These are phyloP conservation scores for Amauroascus niger DNA, from an alignment of 2,329 filamentous ascomycete genomes.

Conservation along the genomic window DNA sequence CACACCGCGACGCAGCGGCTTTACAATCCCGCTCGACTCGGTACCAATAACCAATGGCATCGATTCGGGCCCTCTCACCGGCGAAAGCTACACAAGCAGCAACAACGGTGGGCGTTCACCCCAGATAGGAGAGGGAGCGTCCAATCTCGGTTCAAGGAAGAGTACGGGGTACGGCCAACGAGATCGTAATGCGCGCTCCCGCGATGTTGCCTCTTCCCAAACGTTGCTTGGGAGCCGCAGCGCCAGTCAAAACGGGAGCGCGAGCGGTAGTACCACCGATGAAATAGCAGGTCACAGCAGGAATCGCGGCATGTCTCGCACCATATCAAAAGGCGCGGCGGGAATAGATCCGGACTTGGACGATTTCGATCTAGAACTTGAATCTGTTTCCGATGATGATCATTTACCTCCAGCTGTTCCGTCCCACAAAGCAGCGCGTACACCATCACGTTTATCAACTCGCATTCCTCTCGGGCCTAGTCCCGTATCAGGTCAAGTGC, in stretches of 20 bases:
- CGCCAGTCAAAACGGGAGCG: conserved; percentile 36
- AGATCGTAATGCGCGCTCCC: conserved; percentile 35
- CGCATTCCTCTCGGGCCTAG: conserved; percentile 18
- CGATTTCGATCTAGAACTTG: conserved; percentile 34
- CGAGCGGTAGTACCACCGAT: conserved; percentile 37
- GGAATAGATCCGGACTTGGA: conserved; percentile 25
- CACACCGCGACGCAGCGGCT: conserved; percentile 54
- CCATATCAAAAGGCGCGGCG: conserved; percentile 22
- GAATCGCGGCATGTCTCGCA: conserved; percentile 3
- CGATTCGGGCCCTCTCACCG: conserved; percentile 20
- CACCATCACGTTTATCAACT: conserved; percentile 28
- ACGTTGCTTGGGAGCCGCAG: conserved; percentile 40
- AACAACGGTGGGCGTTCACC: conserved; percentile 47
- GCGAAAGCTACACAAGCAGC: conserved; percentile 48
- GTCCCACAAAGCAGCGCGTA: conserved; percentile 24
- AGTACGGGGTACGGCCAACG: conserved; percentile 43
- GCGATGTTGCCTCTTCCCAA: conserved; percentile 38
- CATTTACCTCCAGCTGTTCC: conserved; percentile 47
- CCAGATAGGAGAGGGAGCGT: conserved; percentile 25
- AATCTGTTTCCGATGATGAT: conserved; percentile 45
- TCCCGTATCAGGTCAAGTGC: conserved; percentile 14
- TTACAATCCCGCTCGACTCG: conserved; percentile 47
- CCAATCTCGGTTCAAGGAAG: conserved; percentile 39
- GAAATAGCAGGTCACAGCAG: conserved; percentile 40
- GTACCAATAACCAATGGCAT: conserved; percentile 35